These are phyloP conservation scores for Pyrenophora tritici-repentis DNA, from an alignment of 2,329 filamentous ascomycete genomes.

Conservation along the genomic window DNA sequence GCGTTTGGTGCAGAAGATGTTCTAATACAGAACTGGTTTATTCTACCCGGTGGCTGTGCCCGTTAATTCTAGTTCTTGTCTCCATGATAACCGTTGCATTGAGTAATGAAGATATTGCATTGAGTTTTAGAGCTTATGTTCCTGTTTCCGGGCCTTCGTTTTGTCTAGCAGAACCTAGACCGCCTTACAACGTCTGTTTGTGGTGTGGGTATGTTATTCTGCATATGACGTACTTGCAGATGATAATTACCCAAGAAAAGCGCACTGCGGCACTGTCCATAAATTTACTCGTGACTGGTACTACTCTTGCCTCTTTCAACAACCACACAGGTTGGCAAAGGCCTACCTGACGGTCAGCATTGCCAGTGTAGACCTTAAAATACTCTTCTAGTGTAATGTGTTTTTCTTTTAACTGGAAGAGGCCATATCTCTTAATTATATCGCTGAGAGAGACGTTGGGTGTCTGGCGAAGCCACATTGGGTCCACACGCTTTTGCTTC, in stretches of 20 bases:
- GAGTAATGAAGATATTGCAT: too few species aligned
- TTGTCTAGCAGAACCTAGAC: neutral
- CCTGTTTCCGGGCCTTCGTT: too few species aligned
- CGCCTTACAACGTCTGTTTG: neutral
- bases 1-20: too few species aligned
- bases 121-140: too few species aligned
- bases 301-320: neutral
- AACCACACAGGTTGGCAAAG: neutral
- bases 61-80: too few species aligned
- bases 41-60: too few species aligned
- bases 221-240: neutral
- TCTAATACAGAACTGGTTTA: too few species aligned
- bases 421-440: neutral
- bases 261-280: neutral
- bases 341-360: neutral
- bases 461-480: neutral
- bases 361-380: neutral
- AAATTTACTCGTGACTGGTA: neutral
- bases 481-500: neutral
- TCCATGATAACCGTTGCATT: too few species aligned
- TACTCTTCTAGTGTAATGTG: neutral
- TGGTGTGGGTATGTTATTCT: neutral
- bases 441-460: neutral
- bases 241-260: neutral
- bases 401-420: neutral